Base-by-base conservation (phyloP, 768 basidiomycete species). In the Pisolithus microcarpus region DNA sequence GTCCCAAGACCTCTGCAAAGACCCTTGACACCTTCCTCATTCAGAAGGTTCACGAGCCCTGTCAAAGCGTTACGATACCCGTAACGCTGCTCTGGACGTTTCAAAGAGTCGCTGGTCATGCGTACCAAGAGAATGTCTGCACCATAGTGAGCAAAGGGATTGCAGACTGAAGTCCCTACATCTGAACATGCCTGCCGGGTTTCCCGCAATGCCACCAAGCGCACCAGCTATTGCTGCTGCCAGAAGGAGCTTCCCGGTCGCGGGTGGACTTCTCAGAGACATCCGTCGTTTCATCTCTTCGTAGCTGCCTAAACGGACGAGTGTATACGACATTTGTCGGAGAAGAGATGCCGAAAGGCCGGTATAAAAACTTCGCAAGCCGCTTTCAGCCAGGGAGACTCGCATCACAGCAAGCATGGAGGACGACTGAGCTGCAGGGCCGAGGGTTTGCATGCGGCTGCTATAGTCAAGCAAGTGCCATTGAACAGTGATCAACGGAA, bases 291-390 rank as follows among this genome's bases (percentile, higher is more conserved):
- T 91, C 63, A 87, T 74, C 47, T 81, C 79, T 60, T 94, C 91
- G 61, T 93, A 92, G 19, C 74, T 79, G 21, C 91, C 91, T 28
- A 93, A 70, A 30, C 91, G 82, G 48, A 91, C 87, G 43, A 93
- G 79, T 0, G 89, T 89, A 61, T 94, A 94, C 9, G 89, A 84
- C 90, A 93, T 91, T 69, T 94, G 91, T 47, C 91, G 79, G 65
- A 92, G 73, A 21, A 91, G 66, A 3, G 91, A 89, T 5, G 91
- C 91, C 5, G 84, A 82, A 31, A 92, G 75, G 21, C 91, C 91
- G 10, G 85, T 82, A 59, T 88, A 92, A 23, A 93, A 68, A 54
- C 87, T 87, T 51, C 76, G 75, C 55, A 90, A 62, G 55, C 91
- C 91, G 18, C 80, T 79, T 55, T 81, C 73, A 15, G 74, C 68